These are phyloP conservation scores for Yamadazyma olivae DNA, from an alignment of 805 yeast species.

Conservation along the genomic window DNA sequence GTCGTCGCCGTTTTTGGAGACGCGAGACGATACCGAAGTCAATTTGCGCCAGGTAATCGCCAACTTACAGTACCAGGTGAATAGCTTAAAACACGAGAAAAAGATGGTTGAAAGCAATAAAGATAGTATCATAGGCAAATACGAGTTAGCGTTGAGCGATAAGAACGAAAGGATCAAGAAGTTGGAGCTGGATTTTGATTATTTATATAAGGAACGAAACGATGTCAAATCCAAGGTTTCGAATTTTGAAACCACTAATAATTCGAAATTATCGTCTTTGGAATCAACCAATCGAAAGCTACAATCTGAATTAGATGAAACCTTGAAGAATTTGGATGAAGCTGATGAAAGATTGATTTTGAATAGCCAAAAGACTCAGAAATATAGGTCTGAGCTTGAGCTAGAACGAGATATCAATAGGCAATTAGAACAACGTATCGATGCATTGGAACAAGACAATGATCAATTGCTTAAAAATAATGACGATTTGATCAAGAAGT, in stretches of 20 bases:
- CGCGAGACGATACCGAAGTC: conserved; percentile 12
- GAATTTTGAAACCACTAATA: conserved; percentile 18
- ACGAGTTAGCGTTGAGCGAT: conserved; percentile 25
- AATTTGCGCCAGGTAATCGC: conserved; percentile 19
- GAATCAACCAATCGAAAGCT: conserved; percentile 17
- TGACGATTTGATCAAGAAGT: conserved; percentile 24
- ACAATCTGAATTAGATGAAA: conserved; percentile 14
- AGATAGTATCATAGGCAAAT: conserved; percentile 19
- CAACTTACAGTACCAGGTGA: conserved; percentile 30
- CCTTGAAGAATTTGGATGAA: conserved; percentile 10
- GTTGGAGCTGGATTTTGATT: conserved; percentile 36
- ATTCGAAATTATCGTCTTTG: conserved; percentile 14
- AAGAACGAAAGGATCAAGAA: conserved; percentile 31
- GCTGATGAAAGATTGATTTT: conserved; percentile 13
- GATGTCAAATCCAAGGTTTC: conserved; percentile 28
- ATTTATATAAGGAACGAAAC: conserved; percentile 29
- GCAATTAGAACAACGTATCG: conserved; percentile 37
- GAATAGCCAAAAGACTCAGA: conserved; percentile 11
- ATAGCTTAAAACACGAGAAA: conserved; percentile 31
- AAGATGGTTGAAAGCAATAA: conserved; percentile 26
- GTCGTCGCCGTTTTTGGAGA: conserved; percentile 27
- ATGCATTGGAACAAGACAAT: conserved; percentile 22
- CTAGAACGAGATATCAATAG: conserved; percentile 29
- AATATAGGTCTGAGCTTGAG: conserved; percentile 32
- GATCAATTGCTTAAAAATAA: conserved; percentile 19